Base-by-base conservation (phyloP, 2,329 filamentous ascomycete genomes). In the Ceratocystis alfenasii region DNA sequence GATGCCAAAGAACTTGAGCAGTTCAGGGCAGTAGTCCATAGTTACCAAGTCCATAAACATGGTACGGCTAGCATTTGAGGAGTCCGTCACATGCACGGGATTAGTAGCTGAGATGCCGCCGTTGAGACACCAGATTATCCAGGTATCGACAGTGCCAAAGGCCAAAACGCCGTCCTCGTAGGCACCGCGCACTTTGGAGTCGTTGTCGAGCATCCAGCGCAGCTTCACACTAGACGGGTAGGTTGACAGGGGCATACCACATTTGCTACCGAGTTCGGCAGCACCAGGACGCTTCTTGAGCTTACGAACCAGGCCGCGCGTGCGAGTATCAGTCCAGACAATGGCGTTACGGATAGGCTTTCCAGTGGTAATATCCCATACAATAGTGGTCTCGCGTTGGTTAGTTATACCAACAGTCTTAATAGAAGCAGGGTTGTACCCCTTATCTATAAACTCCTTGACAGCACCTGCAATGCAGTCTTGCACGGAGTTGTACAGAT, bases 41-140 rank as follows among this genome's bases (percentile, higher is more conserved):
- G 86, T 92, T 71, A 85, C 81, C 65, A 96, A 80, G 76, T 95
- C 90, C 87, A 95, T 92, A 75, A 96, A 94, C 90, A 95, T 95
- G 68, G 91, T 96, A 72, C 91, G 81, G 64, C 88, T 93, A 22
- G 91, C 91, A 74, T 96, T 96, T 68, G 89, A 90, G 61, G 87
- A 85, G 74, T 96, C 91, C 0, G 91, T 94, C 67, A 95, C 89
- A 72, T 89, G 86, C 55, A 91, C 76, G 62, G 84, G 82, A 17
- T 72, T 72, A n/a, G 70, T 73, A 66, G 78, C 76, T 63, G 81
- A 83, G 41, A 78, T 80, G 62, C 88, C 87, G 66, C 89, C 90
- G 72, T 95, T 90, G 63, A 96, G 82, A 71, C 87, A 86, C 77
- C 90, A 95, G 65, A 95, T 82, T 67, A 96, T 79, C 91, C 91